Evolutionary conservation across 129 eudicot genomes (phyloP), one percentile per base, ranked within the genome.

Genomic region (Arctium minus): DNA sequence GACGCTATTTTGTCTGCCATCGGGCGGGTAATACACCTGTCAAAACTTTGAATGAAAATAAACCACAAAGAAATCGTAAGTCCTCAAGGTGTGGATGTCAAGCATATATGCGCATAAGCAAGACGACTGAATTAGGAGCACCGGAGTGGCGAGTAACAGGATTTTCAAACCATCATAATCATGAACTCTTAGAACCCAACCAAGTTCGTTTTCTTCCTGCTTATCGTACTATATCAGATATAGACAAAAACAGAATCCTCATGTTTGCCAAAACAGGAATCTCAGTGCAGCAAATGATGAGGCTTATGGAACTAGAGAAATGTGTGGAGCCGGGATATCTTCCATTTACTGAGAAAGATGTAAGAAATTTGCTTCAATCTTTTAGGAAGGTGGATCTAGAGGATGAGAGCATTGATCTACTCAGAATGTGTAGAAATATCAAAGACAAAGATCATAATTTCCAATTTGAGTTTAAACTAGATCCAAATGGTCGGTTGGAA

Each of bases 171-270:
- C 94, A 96, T 83, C 99, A 96, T 86, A 96, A 96, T 78, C 99
- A 96, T 36, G 97, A 92, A 50, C 98, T 96, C 38, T 68, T 96
- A 46, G 99, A 96, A 76, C 92, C 98, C 0, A 92, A 93, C 75
- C 99, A 96, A 89, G 99, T 96, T 42, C 97, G 99, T 8, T 96
- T 96, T 84, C 90, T 96, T 82, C 99, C 99, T 31, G 98, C 98
- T 35, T 96, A 96, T 65, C 92, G 99, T 5, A 91, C 97, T 2
- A 93, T 96, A 76, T 93, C 99, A 32, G 98, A 96, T 80, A 48
- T 89, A 36, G 99, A 96, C 85, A 96, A 89, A 91, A 93, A 92
- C 85, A 80, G 98, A 18, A 93, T 96, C 35, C 91, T 93, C 44
- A 93, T 96, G 97, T 96, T 89, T 90, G 99, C 99, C 35, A 96